These are phyloP conservation scores for Penicillium sp. DNA, from an alignment of 2,329 filamentous ascomycete species.

Conservation along the genomic window DNA sequence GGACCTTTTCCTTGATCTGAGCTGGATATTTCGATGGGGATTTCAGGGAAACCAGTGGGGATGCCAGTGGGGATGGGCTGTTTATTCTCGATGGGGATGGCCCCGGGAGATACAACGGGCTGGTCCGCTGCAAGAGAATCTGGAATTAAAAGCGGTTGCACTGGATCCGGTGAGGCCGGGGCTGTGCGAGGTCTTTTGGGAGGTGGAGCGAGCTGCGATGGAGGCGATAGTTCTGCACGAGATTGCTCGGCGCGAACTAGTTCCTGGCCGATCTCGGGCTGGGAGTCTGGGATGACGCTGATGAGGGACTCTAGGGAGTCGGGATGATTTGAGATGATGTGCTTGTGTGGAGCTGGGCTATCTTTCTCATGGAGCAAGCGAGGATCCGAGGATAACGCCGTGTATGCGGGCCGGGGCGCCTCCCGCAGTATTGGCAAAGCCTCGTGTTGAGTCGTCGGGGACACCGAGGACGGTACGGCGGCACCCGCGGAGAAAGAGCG, in stretches of 20 bases:
- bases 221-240: conserved; percentile 1
- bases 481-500: background rate
- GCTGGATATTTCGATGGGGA: background rate
- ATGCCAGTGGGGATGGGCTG: background rate
- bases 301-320: conserved; percentile 36
- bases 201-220: background rate
- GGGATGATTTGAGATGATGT: conserved; percentile 2
- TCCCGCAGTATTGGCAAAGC: conserved; percentile 5
- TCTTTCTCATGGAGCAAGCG: background rate
- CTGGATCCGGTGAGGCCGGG: background rate
- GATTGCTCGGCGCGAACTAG: background rate
- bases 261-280: conserved; percentile 23
- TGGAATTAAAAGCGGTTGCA: background rate
- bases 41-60: background rate
- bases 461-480: background rate
- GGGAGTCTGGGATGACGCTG: conserved; percentile 43
- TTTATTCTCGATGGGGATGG: background rate
- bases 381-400: background rate
- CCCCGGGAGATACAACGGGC: background rate
- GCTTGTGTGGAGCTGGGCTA: background rate
- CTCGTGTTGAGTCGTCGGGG: conserved; percentile 2
- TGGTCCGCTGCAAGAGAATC: background rate
- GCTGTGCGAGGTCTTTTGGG: conserved; percentile 1
- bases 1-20: background rate
- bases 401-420: conserved; percentile 3